phyloP scores from a whole-genome alignment of 108 stramenopile species.

The Seminavis robusta region DNA sequence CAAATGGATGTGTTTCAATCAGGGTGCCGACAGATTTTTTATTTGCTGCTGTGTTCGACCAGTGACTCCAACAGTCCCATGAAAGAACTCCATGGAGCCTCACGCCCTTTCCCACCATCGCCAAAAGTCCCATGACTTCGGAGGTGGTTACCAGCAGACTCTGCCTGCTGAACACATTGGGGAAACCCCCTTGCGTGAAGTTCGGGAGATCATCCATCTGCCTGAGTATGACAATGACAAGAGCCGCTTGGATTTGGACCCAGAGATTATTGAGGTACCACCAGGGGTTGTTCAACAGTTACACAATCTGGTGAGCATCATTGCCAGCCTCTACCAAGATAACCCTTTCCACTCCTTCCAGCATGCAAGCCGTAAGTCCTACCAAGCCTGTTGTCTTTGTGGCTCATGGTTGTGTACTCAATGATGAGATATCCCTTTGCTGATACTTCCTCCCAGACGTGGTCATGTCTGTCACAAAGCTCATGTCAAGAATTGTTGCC shows the following conservation, averaged over 20 bases:
- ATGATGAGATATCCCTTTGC: not conserved
- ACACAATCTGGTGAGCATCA: not conserved
- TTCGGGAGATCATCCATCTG: not conserved
- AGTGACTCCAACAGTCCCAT: too few relatives aligned
- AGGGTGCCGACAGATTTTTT: too few relatives aligned
- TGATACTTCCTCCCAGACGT: too few relatives aligned
- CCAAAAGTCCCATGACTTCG: too few relatives aligned
- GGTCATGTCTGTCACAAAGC: not conserved
- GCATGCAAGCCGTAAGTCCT: too few relatives aligned
- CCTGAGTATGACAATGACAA: not conserved
- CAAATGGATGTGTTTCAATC: too few relatives aligned
- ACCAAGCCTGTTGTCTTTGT: conserved; percentile 23
- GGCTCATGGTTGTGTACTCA: conserved; percentile 9
- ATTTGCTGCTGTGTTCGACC: too few relatives aligned
- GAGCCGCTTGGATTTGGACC: not conserved
- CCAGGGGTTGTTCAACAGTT: not conserved
- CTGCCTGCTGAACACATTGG: too few relatives aligned
- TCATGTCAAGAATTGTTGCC: not conserved
- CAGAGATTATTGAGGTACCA: not conserved
- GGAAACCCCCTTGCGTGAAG: not conserved
- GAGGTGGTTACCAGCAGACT: too few relatives aligned
- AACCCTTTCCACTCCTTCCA: not conserved
- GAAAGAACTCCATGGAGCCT: too few relatives aligned
- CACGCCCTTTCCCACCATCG: too few relatives aligned
- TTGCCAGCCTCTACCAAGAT: not conserved